Evolutionary conservation across 2,329 filamentous ascomycete species (phyloP), one percentile per base, ranked within the genome.

Genomic region (Fusarium sp.): DNA sequence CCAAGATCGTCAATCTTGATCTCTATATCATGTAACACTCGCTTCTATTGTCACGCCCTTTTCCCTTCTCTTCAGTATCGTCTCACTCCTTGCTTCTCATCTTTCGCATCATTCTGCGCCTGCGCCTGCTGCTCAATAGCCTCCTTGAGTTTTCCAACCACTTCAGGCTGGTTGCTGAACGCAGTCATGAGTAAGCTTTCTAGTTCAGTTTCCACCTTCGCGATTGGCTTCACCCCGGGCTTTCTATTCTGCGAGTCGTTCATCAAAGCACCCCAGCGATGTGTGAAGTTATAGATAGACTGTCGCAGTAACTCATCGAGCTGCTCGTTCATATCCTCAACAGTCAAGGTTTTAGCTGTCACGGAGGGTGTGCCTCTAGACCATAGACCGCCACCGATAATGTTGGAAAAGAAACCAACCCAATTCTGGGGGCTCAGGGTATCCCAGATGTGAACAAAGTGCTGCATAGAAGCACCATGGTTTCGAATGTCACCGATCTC

Each of bases 401-500:
- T 85, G 68, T 84, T 86, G 53, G 85, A 85, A 70, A 92, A 87
- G 66, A 90, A 84, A n/a, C 88, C 88, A 50, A 89, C 82, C 81
- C 86, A 86, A 71, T 87, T 88, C 67, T 88, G 85, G 4, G 84
- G 87, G 75, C 84, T 90, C 17, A 91, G 84, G 0, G 88, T 88
- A 56, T 90, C 88, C 89, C 89, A 91, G 44, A 92, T 91, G 68
- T 88, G 88, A 20, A 86, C 83, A 75, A 92, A 91, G 75, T 92
- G 89, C 74, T 91, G 88, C 84, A 89, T 86, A 9, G 81, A 80
- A 31, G 74, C 65, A 17, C 78, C 67, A 47, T 87, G 84, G 61
- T 86, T 87, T 65, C 89, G 84, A 20, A 90, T 86, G 72, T 91
- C 89, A 56, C 89, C 95, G 73, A 99, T 98, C 83, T 99, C 96